Conservation (phyloP, 73 alveolate genomes). For the Tetrahymena thermophila region DNA sequence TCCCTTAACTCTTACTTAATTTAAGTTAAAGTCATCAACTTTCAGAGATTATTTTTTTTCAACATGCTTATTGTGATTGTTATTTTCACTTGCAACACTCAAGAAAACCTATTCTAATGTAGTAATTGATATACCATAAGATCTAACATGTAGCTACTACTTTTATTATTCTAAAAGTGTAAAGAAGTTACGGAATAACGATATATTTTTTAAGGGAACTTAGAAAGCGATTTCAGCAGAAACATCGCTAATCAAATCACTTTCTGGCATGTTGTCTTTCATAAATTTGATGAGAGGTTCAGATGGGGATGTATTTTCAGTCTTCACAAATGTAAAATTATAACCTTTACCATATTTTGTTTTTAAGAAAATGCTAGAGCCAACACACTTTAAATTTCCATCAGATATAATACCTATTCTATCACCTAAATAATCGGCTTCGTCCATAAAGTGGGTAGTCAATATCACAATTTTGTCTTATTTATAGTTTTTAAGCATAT, state of each 20-base stretch:
- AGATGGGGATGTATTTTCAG: not conserved
- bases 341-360: constrained; percentile 64
- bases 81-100: constrained; percentile 53
- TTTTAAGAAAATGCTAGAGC: constrained; percentile 53
- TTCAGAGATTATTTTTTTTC: not conserved
- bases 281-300: constrained; percentile 9
- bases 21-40: constrained; percentile 39
- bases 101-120: constrained; percentile 93
- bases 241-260: constrained; percentile 45
- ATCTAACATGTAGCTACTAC: constrained; percentile 11
- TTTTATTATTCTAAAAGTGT: constrained; percentile 35
- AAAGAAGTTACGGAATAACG: constrained; percentile 43
- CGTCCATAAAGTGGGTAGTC: constrained; percentile 86
- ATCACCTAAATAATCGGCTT: constrained; percentile 80
- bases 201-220: constrained; percentile 25
- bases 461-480: constrained; percentile 72
- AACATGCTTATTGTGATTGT: constrained; percentile 31
- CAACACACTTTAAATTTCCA: constrained; percentile 57
- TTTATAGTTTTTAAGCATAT: constrained; percentile 84
- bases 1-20: constrained; percentile 30
- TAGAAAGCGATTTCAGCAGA: constrained; percentile 60
- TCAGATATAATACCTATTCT: constrained; percentile 69
- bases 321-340: constrained; percentile 70
- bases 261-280: constrained; percentile 6
- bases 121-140: constrained; percentile 73